A percentile compares a stretch with the other conserved stretches of the same genome.
These are phyloP conservation scores for Fusarium beomiforme DNA, from an alignment of 2,329 filamentous ascomycete genomes.

Conservation along the genomic window DNA sequence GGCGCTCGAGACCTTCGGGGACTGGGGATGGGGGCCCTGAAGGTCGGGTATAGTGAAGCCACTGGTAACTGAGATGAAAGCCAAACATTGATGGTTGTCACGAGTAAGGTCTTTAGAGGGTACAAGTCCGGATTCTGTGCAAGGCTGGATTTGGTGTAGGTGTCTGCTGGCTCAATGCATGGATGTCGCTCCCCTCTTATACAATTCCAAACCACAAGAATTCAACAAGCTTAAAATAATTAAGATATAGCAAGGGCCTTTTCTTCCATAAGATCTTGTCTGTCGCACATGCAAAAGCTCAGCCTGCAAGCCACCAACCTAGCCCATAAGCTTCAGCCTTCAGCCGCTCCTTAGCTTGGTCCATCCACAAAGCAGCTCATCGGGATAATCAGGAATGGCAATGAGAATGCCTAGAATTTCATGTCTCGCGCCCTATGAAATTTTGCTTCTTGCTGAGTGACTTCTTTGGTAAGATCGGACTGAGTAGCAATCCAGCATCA, in stretches of 20 bases:
- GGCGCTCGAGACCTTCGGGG: slow-evolving; percentile 54
- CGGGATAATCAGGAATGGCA: slow-evolving; percentile 15
- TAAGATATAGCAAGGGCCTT: background rate
- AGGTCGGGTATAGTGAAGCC: slow-evolving; percentile 41
- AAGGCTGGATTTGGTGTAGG: background rate
- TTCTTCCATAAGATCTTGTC: background rate
- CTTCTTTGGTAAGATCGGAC: background rate
- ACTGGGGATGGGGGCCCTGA: slow-evolving; percentile 29
- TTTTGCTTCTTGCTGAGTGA: background rate
- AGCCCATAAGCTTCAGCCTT: slow-evolving; percentile 10
- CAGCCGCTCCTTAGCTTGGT: slow-evolving; percentile 18
- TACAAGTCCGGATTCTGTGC: background rate
- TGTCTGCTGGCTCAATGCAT: background rate
- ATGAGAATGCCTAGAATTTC: background rate
- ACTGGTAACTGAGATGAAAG: slow-evolving; percentile 41
- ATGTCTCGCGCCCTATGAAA: background rate
- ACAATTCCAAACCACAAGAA: background rate
- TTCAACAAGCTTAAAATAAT: background rate
- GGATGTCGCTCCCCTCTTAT: slow-evolving; percentile 9
- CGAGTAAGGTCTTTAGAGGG: background rate
- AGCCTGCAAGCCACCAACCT: slow-evolving; percentile 25
- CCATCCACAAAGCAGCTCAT: background rate
- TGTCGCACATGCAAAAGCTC: slow-evolving; percentile 9
- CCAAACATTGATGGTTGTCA: slow-evolving; percentile 34
- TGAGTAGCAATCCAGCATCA: background rate